phyloP scores from a whole-genome alignment of 345 rosid species.

The Aethionema arabicum region DNA sequence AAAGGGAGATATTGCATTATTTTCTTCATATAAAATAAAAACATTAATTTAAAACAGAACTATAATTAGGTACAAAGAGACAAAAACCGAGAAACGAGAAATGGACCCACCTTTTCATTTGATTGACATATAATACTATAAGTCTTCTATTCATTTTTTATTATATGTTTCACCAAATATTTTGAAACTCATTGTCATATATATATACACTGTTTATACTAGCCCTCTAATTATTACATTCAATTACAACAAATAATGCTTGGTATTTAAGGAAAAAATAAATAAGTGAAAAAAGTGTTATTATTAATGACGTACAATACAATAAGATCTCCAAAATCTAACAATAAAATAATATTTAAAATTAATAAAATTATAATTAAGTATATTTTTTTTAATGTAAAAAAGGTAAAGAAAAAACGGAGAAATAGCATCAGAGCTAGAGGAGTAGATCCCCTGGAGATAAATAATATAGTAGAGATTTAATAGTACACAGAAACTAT shows the following conservation, averaged over 20 bases:
- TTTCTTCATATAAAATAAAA: too few relatives aligned
- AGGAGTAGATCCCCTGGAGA: slow-evolving; percentile 25
- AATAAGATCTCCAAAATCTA: not conserved
- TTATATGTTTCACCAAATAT: slow-evolving; percentile 30
- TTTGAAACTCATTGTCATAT: slow-evolving; percentile 22
- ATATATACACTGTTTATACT: slow-evolving; percentile 12
- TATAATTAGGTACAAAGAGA: slow-evolving; percentile 15
- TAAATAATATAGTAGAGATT: slow-evolving; percentile 11
- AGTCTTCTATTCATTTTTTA: slow-evolving; percentile 30
- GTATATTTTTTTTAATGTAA: not conserved
- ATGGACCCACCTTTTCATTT: slow-evolving; percentile 32
- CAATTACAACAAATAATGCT: too few relatives aligned
- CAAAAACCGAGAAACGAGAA: slow-evolving; percentile 21
- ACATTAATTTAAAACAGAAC: too few relatives aligned
- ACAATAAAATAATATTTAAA: too few relatives aligned
- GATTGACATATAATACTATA: slow-evolving; percentile 37
- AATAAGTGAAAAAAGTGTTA: slow-evolving; percentile 19
- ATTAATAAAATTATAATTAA: too few relatives aligned
- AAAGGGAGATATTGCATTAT: too few relatives aligned
- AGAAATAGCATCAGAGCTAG: slow-evolving; percentile 29
- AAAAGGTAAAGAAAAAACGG: slow-evolving; percentile 16
- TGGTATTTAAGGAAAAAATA: not conserved
- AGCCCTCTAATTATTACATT: slow-evolving; percentile 11
- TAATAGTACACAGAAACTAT: slow-evolving; percentile 28
- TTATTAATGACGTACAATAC: slow-evolving; percentile 13